Percentiles rank a stretch among this genome's conserved stretches.
Conservation (phyloP, 352 stramenopile genomes). For the Phytopythium ostracodes region DNA sequence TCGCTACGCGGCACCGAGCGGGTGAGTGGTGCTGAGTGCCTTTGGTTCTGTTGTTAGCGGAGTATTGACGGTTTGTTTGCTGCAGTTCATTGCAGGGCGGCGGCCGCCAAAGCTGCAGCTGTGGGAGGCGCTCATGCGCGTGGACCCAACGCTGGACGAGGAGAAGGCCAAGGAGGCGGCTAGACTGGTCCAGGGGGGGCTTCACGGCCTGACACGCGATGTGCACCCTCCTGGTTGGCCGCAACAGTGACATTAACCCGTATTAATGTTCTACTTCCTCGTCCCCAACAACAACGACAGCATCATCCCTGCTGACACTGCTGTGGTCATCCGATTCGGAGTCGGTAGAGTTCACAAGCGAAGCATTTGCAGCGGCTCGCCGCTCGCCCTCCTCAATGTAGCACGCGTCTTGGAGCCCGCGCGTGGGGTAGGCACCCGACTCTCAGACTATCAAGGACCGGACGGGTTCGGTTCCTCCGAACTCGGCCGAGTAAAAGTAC, state of each 20-base stretch:
- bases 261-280: too few relatives aligned
- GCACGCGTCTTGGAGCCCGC: neutral
- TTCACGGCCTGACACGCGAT: slow-evolving; percentile 1
- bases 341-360: neutral
- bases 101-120: slow-evolving; percentile 42
- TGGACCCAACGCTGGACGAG: slow-evolving; percentile 59
- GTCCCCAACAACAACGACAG: too few relatives aligned
- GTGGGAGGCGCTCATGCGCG: slow-evolving; percentile 65
- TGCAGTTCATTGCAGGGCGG: slow-evolving; percentile 45
- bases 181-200: slow-evolving; percentile 10
- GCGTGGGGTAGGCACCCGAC: neutral
- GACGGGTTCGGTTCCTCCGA: neutral
- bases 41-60: neutral
- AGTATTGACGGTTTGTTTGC: slow-evolving; percentile 2
- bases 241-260: too few relatives aligned
- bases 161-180: slow-evolving; percentile 45
- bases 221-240: too few relatives aligned
- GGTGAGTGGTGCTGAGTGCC: slow-evolving; percentile 16
- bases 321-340: neutral
- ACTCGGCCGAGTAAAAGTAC: neutral
- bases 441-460: slow-evolving; percentile 1
- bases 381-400: neutral
- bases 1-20: slow-evolving; percentile 49
- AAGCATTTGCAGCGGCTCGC: neutral
- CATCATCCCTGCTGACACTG: neutral